Conservation (phyloP, 495 filamentous ascomycete genomes). For the Penicillium cataractarum region DNA sequence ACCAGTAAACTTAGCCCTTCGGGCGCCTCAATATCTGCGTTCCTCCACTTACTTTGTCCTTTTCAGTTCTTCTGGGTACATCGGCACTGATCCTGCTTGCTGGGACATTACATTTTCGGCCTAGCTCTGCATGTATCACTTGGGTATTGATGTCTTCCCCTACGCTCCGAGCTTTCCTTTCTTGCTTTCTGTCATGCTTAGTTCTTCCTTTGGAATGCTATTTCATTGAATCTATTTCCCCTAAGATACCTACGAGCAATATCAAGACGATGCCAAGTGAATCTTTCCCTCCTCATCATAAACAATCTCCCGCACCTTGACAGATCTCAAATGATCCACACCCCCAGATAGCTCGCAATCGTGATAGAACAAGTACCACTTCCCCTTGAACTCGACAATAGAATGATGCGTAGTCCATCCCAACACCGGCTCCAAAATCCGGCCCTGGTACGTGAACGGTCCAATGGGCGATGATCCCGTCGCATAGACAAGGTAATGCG, state of each 20-base stretch:
- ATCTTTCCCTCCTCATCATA: slow-evolving; percentile 69
- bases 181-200: too few relatives aligned
- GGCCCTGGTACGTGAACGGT: slow-evolving; percentile 70
- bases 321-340: slow-evolving; percentile 66
- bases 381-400: slow-evolving; percentile 69
- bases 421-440: slow-evolving; percentile 72
- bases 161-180: too few relatives aligned
- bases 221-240: too few relatives aligned
- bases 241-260: background rate
- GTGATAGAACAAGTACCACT: slow-evolving; percentile 76
- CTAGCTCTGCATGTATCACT: too few relatives aligned
- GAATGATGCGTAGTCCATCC: slow-evolving; percentile 83
- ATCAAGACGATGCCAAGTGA: slow-evolving; percentile 20
- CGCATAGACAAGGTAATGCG: slow-evolving; percentile 71
- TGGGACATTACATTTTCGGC: too few relatives aligned
- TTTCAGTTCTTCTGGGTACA: too few relatives aligned
- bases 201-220: too few relatives aligned
- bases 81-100: too few relatives aligned
- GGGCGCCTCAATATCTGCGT: too few relatives aligned
- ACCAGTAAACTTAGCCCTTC: background rate
- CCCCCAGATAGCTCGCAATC: slow-evolving; percentile 65
- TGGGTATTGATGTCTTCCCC: too few relatives aligned
- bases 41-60: too few relatives aligned
- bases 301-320: slow-evolving; percentile 73
- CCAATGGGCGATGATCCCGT: slow-evolving; percentile 62